Conservation (phyloP, 176 grass and related monocot genomes). For the Musa beccarii region DNA sequence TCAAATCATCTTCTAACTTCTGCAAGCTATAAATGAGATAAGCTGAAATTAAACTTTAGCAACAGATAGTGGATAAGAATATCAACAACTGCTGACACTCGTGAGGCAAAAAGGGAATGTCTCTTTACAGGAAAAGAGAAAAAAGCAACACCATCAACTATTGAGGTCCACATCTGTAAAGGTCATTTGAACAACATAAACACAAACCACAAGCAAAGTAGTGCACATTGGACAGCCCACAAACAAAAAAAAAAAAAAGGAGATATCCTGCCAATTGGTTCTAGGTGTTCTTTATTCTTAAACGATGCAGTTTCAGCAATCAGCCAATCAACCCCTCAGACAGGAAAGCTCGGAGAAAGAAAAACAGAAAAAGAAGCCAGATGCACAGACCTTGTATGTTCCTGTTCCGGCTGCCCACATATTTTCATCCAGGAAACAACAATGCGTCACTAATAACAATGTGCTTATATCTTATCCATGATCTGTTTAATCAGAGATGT, state of each 20-base stretch:
- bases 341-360: not conserved
- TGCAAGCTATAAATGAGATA: constrained; percentile 28
- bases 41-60: not conserved
- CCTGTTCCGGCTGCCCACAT: too few species aligned
- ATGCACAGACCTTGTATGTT: too few species aligned
- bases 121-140: too few species aligned
- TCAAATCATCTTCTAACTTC: constrained; percentile 58
- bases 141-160: too few species aligned
- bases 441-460: too few species aligned
- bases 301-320: not conserved
- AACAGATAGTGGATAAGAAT: not conserved
- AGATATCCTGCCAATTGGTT: constrained; percentile 46
- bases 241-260: constrained; percentile 44
- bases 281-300: constrained; percentile 61
- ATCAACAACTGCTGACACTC: too few species aligned
- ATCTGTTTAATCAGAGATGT: too few species aligned
- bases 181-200: not conserved
- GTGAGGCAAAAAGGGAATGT: too few species aligned
- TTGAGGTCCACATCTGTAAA: too few species aligned
- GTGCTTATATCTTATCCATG: too few species aligned
- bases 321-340: not conserved
- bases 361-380: not conserved
- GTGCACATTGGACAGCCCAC: constrained; percentile 56
- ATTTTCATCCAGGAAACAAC: too few species aligned
- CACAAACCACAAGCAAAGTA: constrained; percentile 42